These are phyloP conservation scores for Didymella keratinophila DNA, from an alignment of 2,329 filamentous ascomycete species.

Conservation along the genomic window DNA sequence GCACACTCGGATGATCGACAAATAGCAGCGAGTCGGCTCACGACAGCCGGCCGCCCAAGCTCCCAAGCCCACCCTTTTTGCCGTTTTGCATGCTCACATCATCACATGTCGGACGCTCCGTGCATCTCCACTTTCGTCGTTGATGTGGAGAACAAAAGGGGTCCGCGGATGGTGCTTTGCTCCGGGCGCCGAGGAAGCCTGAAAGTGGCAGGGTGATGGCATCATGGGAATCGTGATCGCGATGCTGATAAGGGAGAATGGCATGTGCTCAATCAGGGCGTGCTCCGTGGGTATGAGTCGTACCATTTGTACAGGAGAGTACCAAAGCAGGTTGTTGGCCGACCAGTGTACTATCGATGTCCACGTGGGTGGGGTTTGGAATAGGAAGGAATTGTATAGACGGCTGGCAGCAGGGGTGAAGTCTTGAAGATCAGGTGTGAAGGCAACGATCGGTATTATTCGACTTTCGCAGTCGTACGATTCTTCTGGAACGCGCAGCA, in stretches of 20 bases:
- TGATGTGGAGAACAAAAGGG: slow-evolving; percentile 1
- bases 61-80: not conserved
- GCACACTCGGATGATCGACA: slow-evolving; percentile 16
- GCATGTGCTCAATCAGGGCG: slow-evolving; percentile 6
- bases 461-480: slow-evolving; percentile 8
- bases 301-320: not conserved
- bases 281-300: slow-evolving; percentile 6
- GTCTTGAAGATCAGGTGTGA: not conserved
- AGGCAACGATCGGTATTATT: slow-evolving; percentile 15
- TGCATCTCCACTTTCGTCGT: slow-evolving; percentile 3
- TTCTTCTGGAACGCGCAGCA: slow-evolving; percentile 11
- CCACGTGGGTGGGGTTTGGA: slow-evolving; percentile 7
- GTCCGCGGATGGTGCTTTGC: not conserved
- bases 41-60: not conserved
- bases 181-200: slow-evolving; percentile 4
- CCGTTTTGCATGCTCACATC: slow-evolving; percentile 3
- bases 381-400: slow-evolving; percentile 4
- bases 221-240: slow-evolving; percentile 13
- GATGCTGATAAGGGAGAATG: slow-evolving; percentile 3
- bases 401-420: not conserved
- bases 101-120: slow-evolving; percentile 8
- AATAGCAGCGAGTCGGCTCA: slow-evolving; percentile 4
- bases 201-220: not conserved
- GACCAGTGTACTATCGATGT: not conserved
- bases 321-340: not conserved